Evolutionary conservation across 2,329 filamentous ascomycete species (phyloP), one percentile per base, ranked within the genome.

Genomic region (Pseudogymnoascus destructans): DNA sequence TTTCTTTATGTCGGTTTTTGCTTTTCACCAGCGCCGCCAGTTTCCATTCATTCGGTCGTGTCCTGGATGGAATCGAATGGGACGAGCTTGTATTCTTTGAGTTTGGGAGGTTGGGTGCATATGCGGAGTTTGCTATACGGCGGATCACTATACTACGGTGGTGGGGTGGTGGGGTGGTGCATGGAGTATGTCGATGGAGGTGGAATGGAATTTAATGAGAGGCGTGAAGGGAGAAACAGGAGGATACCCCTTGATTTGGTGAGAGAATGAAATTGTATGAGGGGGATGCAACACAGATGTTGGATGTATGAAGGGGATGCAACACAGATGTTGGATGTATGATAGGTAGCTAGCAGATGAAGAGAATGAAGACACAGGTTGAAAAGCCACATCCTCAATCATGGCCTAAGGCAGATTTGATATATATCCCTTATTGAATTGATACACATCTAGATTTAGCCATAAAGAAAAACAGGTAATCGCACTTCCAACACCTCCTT

Each of bases 21-120:
- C 13, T 52, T 52, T 52, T 52, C 9, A n/a, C 8, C n/a, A 52
- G 42, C 42, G 23, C 23, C n/a, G 9, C 11, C 42, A 52, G 42
- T 30, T n/a, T 52, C 42, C 42, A 27, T 52, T 30, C 42, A 52
- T 27, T 52, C 21, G 15, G 23, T 52, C 10, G 23, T 52, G 42
- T 52, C 42, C 42, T 52, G n/a, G 42, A 52, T 52, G 42, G 42
- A 27, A 52, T 21, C 9, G n/a, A 52, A 30, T 52, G 42, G 23
- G 42, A 52, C 42, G 23, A 27, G 42, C 42, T 27, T 52, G 42
- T 52, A 52, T 27, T 52, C 40, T 52, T 52, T 52, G 42, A 27
- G 23, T 52, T 27, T 52, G 23, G 42, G 42, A n/a, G 42, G 23
- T 52, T 27, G 23, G 42, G 42, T 52, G 42, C 42, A 52, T 52